phyloP scores from a whole-genome alignment of 495 filamentous ascomycete genomes.

The Parachaetomium inaequale region DNA sequence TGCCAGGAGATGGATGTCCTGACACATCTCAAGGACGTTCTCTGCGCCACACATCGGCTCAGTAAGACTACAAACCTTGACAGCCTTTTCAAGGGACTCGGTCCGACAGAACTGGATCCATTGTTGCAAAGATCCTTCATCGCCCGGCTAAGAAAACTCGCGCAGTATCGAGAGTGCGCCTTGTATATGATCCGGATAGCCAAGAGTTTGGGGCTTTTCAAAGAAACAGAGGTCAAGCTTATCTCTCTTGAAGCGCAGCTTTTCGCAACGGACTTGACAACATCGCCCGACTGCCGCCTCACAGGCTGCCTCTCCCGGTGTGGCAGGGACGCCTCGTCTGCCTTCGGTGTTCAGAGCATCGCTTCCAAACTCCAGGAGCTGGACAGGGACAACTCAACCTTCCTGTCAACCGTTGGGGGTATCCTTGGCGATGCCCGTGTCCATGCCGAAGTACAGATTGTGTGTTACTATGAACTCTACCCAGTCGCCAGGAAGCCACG shows the following conservation, averaged over 20 bases:
- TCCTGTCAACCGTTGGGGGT: conserved; percentile 7
- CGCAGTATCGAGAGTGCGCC: conserved; percentile 36
- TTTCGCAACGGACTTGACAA: conserved; percentile 21
- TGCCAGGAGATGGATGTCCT: not conserved
- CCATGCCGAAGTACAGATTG: conserved; percentile 51
- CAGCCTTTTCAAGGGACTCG: conserved; percentile 16
- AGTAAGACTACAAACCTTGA: conserved; percentile 1
- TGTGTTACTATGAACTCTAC: conserved; percentile 40
- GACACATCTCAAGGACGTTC: not conserved
- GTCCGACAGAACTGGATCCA: conserved; percentile 12
- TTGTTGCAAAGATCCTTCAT: conserved; percentile 19
- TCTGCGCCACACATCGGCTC: conserved; percentile 7
- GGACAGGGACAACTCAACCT: not conserved
- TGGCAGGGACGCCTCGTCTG: not conserved
- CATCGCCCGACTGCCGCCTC: not conserved
- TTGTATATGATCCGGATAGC: conserved; percentile 32
- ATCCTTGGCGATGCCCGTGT: conserved; percentile 36
- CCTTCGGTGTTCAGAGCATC: not conserved
- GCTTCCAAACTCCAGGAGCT: not conserved
- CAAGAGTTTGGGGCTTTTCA: conserved; percentile 26
- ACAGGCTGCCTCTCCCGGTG: conserved; percentile 4
- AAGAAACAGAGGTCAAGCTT: conserved; percentile 25
- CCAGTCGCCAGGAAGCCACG: conserved; percentile 31
- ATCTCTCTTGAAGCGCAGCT: conserved; percentile 25
- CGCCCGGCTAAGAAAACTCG: conserved; percentile 34